A percentile compares a stretch with the other conserved stretches of the same genome.
phyloP scores from a whole-genome alignment of 305 asterid genomes.

The Solanum hybrid region DNA sequence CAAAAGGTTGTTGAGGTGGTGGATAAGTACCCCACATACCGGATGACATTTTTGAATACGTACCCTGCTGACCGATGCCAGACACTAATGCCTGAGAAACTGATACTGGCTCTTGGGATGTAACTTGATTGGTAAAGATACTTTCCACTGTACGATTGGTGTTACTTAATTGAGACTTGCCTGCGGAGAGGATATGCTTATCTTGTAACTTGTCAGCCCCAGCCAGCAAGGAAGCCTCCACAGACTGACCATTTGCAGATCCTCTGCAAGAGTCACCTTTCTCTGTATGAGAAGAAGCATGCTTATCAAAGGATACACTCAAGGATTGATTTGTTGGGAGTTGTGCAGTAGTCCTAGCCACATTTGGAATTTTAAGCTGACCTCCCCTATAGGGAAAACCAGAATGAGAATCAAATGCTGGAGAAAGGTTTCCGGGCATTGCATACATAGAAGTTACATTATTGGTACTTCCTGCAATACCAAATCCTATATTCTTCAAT shows the following conservation, averaged over 20 bases:
- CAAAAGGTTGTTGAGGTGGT: constrained; percentile 29
- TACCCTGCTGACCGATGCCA: constrained; percentile 28
- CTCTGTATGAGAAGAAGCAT: constrained; percentile 26
- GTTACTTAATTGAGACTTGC: constrained; percentile 16
- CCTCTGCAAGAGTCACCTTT: constrained; percentile 18
- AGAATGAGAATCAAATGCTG: constrained; percentile 26
- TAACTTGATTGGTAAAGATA: constrained; percentile 19
- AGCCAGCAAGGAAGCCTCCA: constrained; percentile 31
- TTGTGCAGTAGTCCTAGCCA: constrained; percentile 32
- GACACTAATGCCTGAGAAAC: constrained; percentile 27
- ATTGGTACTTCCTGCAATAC: constrained; percentile 19
- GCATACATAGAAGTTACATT: constrained; percentile 21
- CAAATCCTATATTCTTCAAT: constrained; percentile 26
- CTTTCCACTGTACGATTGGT: constrained; percentile 25
- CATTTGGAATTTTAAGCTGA: constrained; percentile 38
- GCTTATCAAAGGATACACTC: constrained; percentile 17
- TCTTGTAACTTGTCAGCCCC: constrained; percentile 23
- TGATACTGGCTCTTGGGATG: constrained; percentile 21
- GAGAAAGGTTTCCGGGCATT: constrained; percentile 32
- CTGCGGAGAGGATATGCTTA: constrained; percentile 20
- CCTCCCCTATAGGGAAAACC: constrained; percentile 35
- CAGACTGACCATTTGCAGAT: constrained; percentile 22
- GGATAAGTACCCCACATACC: constrained; percentile 38
- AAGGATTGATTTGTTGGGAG: constrained; percentile 16
- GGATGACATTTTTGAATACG: constrained; percentile 22